These are phyloP conservation scores for Tolypocladium amazonense DNA, from an alignment of 2,329 filamentous ascomycete species.

Conservation along the genomic window DNA sequence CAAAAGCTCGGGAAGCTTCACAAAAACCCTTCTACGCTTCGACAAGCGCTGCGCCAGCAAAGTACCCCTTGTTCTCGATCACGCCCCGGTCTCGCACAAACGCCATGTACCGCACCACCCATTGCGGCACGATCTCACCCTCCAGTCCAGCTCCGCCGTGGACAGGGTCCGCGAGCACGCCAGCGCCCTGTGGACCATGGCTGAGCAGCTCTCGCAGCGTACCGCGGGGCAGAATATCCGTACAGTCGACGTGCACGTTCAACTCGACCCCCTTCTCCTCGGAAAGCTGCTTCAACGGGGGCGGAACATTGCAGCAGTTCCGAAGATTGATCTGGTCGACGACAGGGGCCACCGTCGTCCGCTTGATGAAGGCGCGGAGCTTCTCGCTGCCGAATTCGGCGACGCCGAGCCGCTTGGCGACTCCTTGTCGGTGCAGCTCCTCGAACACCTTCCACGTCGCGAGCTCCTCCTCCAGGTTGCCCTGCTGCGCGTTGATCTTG, in stretches of 20 bases:
- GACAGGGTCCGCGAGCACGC: conserved; percentile 56
- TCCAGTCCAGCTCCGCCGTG: conserved; percentile 46
- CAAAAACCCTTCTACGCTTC: neutral
- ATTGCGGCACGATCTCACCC: conserved; percentile 76
- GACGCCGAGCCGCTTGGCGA: conserved; percentile 68
- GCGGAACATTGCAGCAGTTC: conserved; percentile 93
- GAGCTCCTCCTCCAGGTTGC: conserved; percentile 56
- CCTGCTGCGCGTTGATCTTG: conserved; percentile 48
- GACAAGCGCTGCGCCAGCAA: conserved; percentile 66
- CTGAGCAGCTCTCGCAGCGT: conserved; percentile 79
- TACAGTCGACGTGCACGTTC: conserved; percentile 88
- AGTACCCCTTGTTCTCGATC: conserved; percentile 97
- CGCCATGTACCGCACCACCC: conserved; percentile 96
- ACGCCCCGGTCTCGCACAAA: conserved; percentile 90
- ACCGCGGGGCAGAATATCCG: conserved; percentile 76
- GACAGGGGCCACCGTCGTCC: conserved; percentile 60
- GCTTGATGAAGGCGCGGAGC: conserved; percentile 63
- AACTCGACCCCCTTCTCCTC: conserved; percentile 75
- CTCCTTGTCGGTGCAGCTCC: conserved; percentile 56
- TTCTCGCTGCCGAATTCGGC: conserved; percentile 86
- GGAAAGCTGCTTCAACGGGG: conserved; percentile 74
- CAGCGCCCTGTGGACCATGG: conserved; percentile 58
- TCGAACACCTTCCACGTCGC: conserved; percentile 65
- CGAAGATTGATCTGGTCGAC: conserved; percentile 95
- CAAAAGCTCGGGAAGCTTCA: neutral